Evolutionary conservation across 192 early-diverging fungal species (phyloP), one percentile per base, ranked within the genome.

Genomic region (Coemansia sp.): DNA sequence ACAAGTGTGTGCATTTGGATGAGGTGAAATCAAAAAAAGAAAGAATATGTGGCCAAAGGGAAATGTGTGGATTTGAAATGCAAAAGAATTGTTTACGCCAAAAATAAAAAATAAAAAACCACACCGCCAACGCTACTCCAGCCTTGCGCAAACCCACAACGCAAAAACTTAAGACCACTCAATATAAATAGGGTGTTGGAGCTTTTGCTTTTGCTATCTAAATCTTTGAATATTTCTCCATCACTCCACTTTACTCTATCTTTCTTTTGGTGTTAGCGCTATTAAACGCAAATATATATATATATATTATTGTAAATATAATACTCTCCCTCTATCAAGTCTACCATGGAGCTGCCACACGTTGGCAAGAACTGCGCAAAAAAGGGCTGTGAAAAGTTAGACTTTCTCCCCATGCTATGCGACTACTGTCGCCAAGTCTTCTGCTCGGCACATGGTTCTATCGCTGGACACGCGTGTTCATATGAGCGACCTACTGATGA

Each of bases 271-370:
- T 16, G 38, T 14, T 3, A 44, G 38, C 12, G 38, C 38, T 44
- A 44, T 30, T 30, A 6, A 30, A 4, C 28, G 28, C 28, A 44
- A 16, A 14, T 3, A 44, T 16, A 44, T 27, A 60, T n/a, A 51
- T 7, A 24, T 4, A 6, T 44, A 9, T 44, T 23, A 30, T 47
- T 10, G 5, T 34, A 30, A 34, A n/a, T n/a, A n/a, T n/a, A 10
- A n/a, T 14, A 0, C 0, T 2, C 38, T 44, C 38, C 3, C 38
- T 44, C 5, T 16, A 9, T 44, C 38, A 16, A 44, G 38, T 44
- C 16, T 44, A 3, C 14, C 24, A 79, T 80, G 77, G 77, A 80
- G 34, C 64, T 80, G 4, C 71, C 71, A 49, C 34, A 70, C 10
- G 51, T 80, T 24, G 77, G 77, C 6, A 49, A 56, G n/a, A 38